Percentiles rank a stretch among this genome's conserved stretches.
These are phyloP conservation scores for Starmerella riodocensis DNA, from an alignment of 805 yeast species.

Conservation along the genomic window DNA sequence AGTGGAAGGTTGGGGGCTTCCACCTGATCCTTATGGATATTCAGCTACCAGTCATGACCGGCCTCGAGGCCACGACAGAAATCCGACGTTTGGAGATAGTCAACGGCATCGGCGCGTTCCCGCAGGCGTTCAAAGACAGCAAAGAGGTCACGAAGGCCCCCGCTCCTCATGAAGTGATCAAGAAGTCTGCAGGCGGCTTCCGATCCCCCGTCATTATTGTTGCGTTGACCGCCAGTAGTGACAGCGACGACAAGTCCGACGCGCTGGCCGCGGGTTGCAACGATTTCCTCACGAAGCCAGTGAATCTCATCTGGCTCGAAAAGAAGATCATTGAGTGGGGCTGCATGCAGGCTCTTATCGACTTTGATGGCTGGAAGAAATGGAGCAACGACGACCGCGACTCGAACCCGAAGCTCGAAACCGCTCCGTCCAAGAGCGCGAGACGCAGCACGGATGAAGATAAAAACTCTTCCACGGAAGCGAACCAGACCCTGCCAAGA, in stretches of 20 bases:
- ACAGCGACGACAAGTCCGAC: constrained; percentile 70
- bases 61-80: constrained; percentile 87
- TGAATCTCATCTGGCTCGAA: constrained; percentile 83
- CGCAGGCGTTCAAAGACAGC: constrained; percentile 28
- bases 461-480: too few species aligned
- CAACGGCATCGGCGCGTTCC: constrained; percentile 59
- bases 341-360: constrained; percentile 94
- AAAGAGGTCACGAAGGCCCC: constrained; percentile 20
- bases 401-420: too few species aligned
- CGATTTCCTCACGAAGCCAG: constrained; percentile 92
- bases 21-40: constrained; percentile 94
- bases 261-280: constrained; percentile 97
- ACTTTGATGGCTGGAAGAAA: constrained; percentile 76
- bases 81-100: constrained; percentile 71
- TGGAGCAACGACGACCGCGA: constrained; percentile 23
- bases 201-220: constrained; percentile 95
- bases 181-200: constrained; percentile 35
- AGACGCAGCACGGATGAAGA: too few species aligned
- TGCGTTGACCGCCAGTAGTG: constrained; percentile 86
- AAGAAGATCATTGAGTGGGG: constrained; percentile 93
- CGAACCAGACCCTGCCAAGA: too few species aligned
- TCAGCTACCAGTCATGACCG: constrained; percentile 90
- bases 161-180: constrained; percentile 20
- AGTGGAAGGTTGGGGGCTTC: constrained; percentile 89
- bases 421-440: too few species aligned